Base-by-base conservation (phyloP, 2,329 filamentous ascomycete species). In the Trichophyton benhamiae region DNA sequence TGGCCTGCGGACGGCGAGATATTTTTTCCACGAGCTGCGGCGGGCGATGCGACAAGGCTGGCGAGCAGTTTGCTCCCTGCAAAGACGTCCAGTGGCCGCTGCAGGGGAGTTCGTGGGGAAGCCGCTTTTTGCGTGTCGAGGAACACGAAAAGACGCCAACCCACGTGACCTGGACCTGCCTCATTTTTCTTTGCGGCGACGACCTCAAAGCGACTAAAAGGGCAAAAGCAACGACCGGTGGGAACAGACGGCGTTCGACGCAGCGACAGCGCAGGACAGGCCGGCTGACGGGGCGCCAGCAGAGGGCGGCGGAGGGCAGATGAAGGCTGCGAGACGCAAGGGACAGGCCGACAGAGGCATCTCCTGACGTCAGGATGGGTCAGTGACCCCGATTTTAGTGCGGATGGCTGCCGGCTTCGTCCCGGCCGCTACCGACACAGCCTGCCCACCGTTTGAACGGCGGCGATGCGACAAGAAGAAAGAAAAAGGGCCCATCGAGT, bases 131-230 rank as follows among this genome's bases (percentile, higher is more conserved):
- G 61, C 66, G 63, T 64, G 66, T 61, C 30, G 22, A 25, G 46
- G 33, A 58, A 68, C 69, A 67, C 69, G 68, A 60, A 63, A 57
- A 64, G 68, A 71, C 71, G 65, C 71, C 69, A 66, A 33, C 11
- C 20, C 71, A 73, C 71, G 71, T 73, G 71, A 72, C 17, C 27
- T 17, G 17, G 6, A 30, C 58, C 36, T 49, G 22, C 4, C 15
- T 15, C 57, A 41, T 13, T 30, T 30, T 57, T 44, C 6, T 53
- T 57, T 44, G 9, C 57, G 49, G 8, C 58, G 15, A 36, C 30
- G 41, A 36, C 22, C 20, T 20, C 20, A 17, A 22, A 30, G 48
- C 48, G 46, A 57, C 25, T 1, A 48, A 48, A 22, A 11, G 7
- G 2, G 20, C 17, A 20, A 49, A 20, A 22, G 17, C n/a, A 46